Base-by-base conservation (phyloP, 352 stramenopile species). In the Lagenidium sp. region DNA sequence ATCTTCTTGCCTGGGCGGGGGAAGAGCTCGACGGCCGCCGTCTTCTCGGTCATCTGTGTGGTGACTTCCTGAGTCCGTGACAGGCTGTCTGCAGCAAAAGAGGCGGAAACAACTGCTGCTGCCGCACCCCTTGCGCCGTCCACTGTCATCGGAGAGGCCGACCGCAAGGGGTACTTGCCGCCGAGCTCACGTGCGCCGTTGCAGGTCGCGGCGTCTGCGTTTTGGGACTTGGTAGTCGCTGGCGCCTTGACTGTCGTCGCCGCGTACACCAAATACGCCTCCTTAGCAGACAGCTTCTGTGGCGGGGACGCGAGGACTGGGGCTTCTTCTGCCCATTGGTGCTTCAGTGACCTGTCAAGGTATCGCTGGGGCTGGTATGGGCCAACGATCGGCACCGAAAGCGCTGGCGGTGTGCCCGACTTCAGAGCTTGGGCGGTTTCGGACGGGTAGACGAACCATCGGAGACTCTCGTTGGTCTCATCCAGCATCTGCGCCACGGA, bases 391-490 rank as follows among this genome's bases (percentile, higher is more conserved):
- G 38, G 42, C 28, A 50, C 35, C 8, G 50, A 47, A n/a, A 61
- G 15, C 6, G 18, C 87, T 55, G 63, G 97, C 79, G 62, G 96
- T 60, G 44, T 89, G 51, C 65, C 63, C 8, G 22, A 80, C 79
- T 78, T 98, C 69, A 64, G 77, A 52, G 41, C 94, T 66, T 72
- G 97, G 90, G 41, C 82, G 78, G 64, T 76, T 50, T 92, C 76
- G 0, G 66, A 69, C 24, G 79, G 76, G 41, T 85, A 83, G 12
- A 75, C 66, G 28, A 86, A 89, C 76, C 76, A 92, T 26, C 79
- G 71, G 13, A 92, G 57, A 20, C 57, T 55, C 16, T 82, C 73
- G 23, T 65, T 58, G 10, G 60, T 51, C 3, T 62, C 53, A 23
- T 81, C 69, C 6, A 82, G 57, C 58, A 82, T 84, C 52, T 72